phyloP scores from a whole-genome alignment of 192 early-diverging fungal genomes.

The Rhizoclosmatium globosum region DNA sequence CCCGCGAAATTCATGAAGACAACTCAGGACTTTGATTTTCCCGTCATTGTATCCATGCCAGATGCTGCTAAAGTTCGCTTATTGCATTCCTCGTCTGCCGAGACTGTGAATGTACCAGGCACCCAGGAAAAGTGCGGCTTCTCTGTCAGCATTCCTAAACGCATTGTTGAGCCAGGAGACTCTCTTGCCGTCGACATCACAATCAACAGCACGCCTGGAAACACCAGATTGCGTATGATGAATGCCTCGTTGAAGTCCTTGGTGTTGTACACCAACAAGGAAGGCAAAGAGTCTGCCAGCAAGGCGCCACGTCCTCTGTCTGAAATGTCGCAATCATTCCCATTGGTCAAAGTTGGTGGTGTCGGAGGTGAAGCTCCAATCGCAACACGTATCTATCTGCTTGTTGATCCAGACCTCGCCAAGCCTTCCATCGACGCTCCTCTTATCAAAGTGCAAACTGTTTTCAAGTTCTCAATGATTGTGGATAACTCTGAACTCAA shows the following conservation, averaged over 20 bases:
- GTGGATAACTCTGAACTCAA: conserved; percentile 13
- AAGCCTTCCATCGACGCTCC: conserved; percentile 11
- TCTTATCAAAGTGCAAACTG: conserved; percentile 5
- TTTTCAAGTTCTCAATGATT: not conserved
- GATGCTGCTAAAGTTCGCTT: not conserved
- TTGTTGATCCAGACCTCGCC: conserved; percentile 32
- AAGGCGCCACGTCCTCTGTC: conserved; percentile 24
- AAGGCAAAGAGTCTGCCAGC: not conserved
- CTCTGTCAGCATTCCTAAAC: not conserved
- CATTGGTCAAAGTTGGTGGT: conserved; percentile 11
- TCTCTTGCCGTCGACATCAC: not conserved
- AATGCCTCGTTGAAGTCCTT: not conserved
- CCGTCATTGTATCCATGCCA: conserved; percentile 2
- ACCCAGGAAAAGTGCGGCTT: not conserved
- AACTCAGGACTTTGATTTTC: not conserved
- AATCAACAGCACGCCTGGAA: conserved; percentile 3
- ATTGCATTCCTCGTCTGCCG: not conserved
- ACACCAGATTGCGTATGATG: conserved; percentile 6
- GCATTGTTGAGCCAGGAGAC: not conserved
- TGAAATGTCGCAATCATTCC: conserved; percentile 18
- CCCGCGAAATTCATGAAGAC: not conserved
- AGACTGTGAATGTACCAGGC: not conserved
- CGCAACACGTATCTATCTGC: not conserved
- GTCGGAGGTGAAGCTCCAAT: not conserved
- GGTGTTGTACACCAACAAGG: not conserved